Percentiles rank a stretch among this genome's conserved stretches.
Evolutionary conservation across 2,329 filamentous ascomycete genomes (phyloP).

Genomic region (Exophiala alcalophila): DNA sequence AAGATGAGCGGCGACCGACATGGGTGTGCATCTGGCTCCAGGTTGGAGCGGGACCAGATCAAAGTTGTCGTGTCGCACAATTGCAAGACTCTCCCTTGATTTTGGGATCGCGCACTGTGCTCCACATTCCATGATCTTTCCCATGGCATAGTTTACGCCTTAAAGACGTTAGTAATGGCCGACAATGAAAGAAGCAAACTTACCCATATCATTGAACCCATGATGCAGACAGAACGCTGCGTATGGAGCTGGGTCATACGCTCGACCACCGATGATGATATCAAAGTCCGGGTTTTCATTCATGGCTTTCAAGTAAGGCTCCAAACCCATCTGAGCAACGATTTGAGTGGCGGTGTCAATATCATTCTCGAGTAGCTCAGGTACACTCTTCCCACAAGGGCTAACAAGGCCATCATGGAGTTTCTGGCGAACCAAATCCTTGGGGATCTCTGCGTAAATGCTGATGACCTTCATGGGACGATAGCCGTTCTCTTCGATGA

Average conservation of each 20-base stretch:
- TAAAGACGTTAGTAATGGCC: background rate
- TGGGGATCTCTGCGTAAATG: constrained; percentile 43
- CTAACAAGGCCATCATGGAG: constrained; percentile 36
- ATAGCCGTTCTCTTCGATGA: constrained; percentile 33
- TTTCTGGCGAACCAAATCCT: constrained; percentile 34
- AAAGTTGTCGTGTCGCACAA: constrained; percentile 47
- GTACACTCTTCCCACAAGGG: constrained; percentile 40
- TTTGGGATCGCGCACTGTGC: constrained; percentile 50
- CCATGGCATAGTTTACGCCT: constrained; percentile 51
- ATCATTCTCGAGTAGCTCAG: constrained; percentile 38
- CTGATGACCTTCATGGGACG: constrained; percentile 32
- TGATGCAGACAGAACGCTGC: constrained; percentile 40
- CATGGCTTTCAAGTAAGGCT: constrained; percentile 47
- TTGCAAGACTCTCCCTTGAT: constrained; percentile 42
- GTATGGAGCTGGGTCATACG: constrained; percentile 44
- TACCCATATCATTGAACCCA: constrained; percentile 32
- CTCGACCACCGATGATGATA: constrained; percentile 48
- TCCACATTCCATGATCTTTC: constrained; percentile 57
- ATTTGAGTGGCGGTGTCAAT: constrained; percentile 41
- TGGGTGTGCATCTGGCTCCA: constrained; percentile 43
- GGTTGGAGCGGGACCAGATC: constrained; percentile 46
- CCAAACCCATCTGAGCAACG: constrained; percentile 48
- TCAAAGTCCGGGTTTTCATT: constrained; percentile 44
- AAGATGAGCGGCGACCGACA: constrained; percentile 52
- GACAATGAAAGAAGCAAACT: background rate